These are phyloP conservation scores for Hypoxylon sp. DNA, from an alignment of 2,329 filamentous ascomycete species.

Conservation along the genomic window DNA sequence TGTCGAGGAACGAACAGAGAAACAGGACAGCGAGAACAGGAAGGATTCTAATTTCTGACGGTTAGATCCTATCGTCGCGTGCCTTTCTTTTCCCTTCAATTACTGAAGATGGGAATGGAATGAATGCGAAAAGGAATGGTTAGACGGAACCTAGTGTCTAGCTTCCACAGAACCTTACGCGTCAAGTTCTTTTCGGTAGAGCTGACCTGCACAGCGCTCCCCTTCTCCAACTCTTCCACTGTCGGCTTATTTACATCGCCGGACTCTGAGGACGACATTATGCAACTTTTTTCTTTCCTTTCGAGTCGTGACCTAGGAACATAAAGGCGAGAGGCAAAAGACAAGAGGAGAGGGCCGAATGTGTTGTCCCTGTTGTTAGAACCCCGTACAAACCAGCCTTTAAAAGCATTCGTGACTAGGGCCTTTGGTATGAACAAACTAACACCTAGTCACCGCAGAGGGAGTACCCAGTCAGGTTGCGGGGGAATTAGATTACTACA, in stretches of 20 bases:
- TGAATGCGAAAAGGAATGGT: conserved; percentile 13
- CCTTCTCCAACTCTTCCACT: conserved; percentile 51
- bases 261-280: conserved; percentile 38
- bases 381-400: conserved; percentile 24
- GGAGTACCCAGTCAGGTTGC: conserved; percentile 28
- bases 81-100: not conserved
- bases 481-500: conserved; percentile 45
- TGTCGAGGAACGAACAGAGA: conserved; percentile 75
- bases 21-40: conserved; percentile 75
- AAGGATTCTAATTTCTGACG: conserved; percentile 64
- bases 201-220: conserved; percentile 24
- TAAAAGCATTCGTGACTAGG: conserved; percentile 31
- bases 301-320: conserved; percentile 9
- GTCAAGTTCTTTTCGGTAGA: conserved; percentile 54
- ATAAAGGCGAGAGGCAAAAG: conserved; percentile 5
- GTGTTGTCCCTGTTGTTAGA: conserved; percentile 12
- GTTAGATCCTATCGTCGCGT: conserved; percentile 25
- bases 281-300: conserved; percentile 9
- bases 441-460: not conserved
- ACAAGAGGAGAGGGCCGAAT: conserved; percentile 8
- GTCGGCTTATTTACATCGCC: conserved; percentile 41
- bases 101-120: conserved; percentile 3
- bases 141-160: conserved; percentile 64
- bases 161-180: conserved; percentile 65
- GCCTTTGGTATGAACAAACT: conserved; percentile 5